Evolutionary conservation across 345 rosid species (phyloP), one percentile per base, ranked within the genome.

Genomic region (Erodium maritimum): DNA sequence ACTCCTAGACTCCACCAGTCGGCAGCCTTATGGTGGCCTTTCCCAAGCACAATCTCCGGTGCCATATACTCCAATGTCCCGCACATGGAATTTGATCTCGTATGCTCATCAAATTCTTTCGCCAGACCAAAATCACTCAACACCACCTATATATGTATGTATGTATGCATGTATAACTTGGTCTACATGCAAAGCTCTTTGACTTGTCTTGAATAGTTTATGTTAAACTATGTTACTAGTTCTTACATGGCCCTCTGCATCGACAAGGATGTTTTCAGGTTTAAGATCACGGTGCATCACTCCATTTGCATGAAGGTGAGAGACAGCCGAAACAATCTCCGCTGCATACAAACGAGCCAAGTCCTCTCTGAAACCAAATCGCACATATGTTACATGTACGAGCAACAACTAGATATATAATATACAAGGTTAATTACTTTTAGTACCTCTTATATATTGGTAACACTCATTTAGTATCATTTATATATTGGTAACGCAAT

Each of bases 1-100:
- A 86, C 70, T 50, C 99, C 99, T 24, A 84, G 87, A 55, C 98
- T 91, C 98, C 98, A 91, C 96, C 98, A 91, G 48, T 91, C 98
- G 4, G 98, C 93, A 59, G 95, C 81, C 70, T 91, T 91, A 62
- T 91, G 79, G 67, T 91, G 96, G 21, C 96, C 99, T 71, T 77
- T 91, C 9, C 98, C 99, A 5, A 70, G 77, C 64, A 91, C 68
- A 55, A 91, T 86, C 73, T 91, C 99, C 48, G 99, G 95, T 52
- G 99, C 71, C 99, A 89, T 91, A 61, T 91, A 91, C 78, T 91
- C 99, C 2, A 84, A 74, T 17, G 96, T 91, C 63, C 99, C 99
- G 58, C 90, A 83, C 81, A 91, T 65, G 2, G 99, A 91, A 77
- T 89, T 89, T 61, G 99, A 84, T 79, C 95, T 81, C 20, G 70